Evolutionary conservation across 1,284 basidiomycete genomes (phyloP), one percentile per base, ranked within the genome.

Genomic region (Wolfiporia cocos): DNA sequence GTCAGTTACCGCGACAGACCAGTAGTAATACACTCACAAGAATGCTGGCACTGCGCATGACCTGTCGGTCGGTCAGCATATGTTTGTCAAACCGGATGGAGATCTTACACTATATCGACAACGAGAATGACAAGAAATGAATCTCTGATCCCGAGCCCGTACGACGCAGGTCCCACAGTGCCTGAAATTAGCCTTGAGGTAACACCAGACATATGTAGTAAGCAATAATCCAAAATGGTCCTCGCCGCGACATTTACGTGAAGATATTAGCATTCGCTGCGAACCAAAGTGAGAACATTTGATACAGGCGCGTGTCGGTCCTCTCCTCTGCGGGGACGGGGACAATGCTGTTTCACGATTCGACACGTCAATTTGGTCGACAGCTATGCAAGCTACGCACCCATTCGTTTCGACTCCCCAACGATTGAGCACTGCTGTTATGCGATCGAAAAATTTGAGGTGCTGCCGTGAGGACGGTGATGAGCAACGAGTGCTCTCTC

Each of bases 211-310:
- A 21, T 22, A 30, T 2, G 15, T 15, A 19, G 18, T 14, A 9
- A 7, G 19, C 22, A 14, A 14, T 4, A 11, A 19, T n/a, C n/a
- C n/a, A n/a, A n/a, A n/a, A n/a, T n/a, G n/a, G n/a, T n/a, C n/a
- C n/a, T n/a, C n/a, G n/a, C n/a, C n/a, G n/a, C n/a, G n/a, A n/a
- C n/a, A n/a, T n/a, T n/a, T 62, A 79, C 62, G 68, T 66, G 22
- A 78, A 62, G 43, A 83, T 67, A 49, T 81, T 81, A 56, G 78
- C 67, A 47, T 80, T 81, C 37, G 70, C 68, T 5, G 78, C 75
- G 50, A 82, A 76, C 80, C 80, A 82, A 15, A 80, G 67, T 49
- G 78, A 78, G 58, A 81, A 82, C 62, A 81, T 66, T 51, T 82
- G 79, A 49, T 77, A 75, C 44, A 76, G 68, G 9, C 76, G 68